These are phyloP conservation scores for Quercus phellos DNA, from an alignment of 331 rosid species.

Conservation along the genomic window DNA sequence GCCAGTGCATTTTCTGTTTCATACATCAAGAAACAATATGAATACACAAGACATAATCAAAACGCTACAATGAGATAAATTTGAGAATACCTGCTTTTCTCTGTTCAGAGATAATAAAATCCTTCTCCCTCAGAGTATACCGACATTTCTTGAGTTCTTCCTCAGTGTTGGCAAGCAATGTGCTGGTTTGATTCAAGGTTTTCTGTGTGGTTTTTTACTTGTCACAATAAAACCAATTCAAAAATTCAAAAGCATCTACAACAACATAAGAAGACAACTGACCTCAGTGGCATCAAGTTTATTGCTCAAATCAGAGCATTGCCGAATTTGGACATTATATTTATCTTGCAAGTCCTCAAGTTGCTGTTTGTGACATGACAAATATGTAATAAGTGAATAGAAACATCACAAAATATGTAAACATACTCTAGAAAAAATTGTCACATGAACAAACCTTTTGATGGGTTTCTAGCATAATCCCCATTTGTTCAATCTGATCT, in stretches of 20 bases:
- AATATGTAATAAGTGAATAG: slow-evolving; percentile 6
- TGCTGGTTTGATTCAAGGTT: slow-evolving; percentile 56
- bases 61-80: background rate
- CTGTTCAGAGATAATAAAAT: slow-evolving; percentile 73
- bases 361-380: slow-evolving; percentile 41
- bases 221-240: background rate
- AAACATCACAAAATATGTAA: background rate
- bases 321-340: slow-evolving; percentile 55
- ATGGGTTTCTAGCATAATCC: slow-evolving; percentile 49
- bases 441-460: slow-evolving; percentile 62
- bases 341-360: slow-evolving; percentile 70
- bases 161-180: slow-evolving; percentile 50
- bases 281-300: slow-evolving; percentile 85
- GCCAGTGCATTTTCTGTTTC: slow-evolving; percentile 74
- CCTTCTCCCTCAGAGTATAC: slow-evolving; percentile 60
- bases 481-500: slow-evolving; percentile 89
- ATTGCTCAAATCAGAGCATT: slow-evolving; percentile 57
- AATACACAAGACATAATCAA: background rate
- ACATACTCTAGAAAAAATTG: background rate
- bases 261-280: slow-evolving; percentile 16
- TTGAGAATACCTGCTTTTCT: slow-evolving; percentile 66
- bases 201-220: slow-evolving; percentile 30
- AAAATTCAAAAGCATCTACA: background rate
- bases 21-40: slow-evolving; percentile 13
- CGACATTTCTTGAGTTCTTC: slow-evolving; percentile 71